These are phyloP conservation scores for Trametopsis cervina DNA, from an alignment of 768 basidiomycete species.

Conservation along the genomic window DNA sequence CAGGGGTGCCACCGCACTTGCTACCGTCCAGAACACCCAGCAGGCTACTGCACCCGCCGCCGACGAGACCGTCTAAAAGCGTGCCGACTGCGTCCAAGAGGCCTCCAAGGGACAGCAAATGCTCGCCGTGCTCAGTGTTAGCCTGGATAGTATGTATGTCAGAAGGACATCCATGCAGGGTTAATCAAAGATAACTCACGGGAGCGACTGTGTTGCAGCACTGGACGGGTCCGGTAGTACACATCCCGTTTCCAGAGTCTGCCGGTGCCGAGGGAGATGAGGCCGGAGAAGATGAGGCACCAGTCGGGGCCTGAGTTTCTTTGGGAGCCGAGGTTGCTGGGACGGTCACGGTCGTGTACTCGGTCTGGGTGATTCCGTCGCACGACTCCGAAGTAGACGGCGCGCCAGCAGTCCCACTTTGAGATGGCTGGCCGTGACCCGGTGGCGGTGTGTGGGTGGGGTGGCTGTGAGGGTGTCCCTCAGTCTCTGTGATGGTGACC, in stretches of 20 bases:
- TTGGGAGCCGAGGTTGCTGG: background rate
- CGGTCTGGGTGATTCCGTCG: background rate
- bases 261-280: background rate
- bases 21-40: constrained; percentile 17
- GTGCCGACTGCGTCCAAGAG: constrained; percentile 20
- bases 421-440: background rate
- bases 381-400: background rate
- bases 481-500: background rate
- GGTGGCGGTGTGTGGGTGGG: background rate
- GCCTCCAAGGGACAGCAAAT: constrained; percentile 10
- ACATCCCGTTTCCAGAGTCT: background rate
- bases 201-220: constrained; percentile 18
- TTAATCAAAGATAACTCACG: constrained; percentile 5
- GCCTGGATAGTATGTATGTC: constrained; percentile 4
- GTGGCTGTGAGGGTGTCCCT: background rate
- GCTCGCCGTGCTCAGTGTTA: too few relatives aligned
- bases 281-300: background rate
- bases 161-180: background rate
- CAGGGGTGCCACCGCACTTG: constrained; percentile 16
- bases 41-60: constrained; percentile 19
- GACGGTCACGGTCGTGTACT: background rate
- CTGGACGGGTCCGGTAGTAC: constrained; percentile 12
- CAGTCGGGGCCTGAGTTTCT: background rate
- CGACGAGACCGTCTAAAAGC: constrained; percentile 16
- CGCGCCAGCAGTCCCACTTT: background rate